phyloP scores from a whole-genome alignment of 441 rosid genomes.

The Capsella rubella region DNA sequence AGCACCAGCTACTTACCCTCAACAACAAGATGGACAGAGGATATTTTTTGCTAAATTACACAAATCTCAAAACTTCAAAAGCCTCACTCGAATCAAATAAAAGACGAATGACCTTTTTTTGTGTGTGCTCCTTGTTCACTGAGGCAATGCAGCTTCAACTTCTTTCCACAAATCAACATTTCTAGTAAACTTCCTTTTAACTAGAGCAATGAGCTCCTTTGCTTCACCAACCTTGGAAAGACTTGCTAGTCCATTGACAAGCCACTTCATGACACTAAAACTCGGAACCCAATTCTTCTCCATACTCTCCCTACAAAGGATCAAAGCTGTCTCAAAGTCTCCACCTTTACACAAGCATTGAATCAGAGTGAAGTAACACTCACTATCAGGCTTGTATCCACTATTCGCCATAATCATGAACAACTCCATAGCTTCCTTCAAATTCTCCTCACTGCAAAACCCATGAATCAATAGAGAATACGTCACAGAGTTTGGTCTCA shows the following conservation, averaged over 20 bases:
- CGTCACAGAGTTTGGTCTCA: slow-evolving; percentile 62
- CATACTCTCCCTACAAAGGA: slow-evolving; percentile 63
- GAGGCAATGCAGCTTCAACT: slow-evolving; percentile 67
- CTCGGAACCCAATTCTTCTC: slow-evolving; percentile 78
- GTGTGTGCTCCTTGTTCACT: slow-evolving; percentile 31
- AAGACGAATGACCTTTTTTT: background rate
- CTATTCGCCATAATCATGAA: slow-evolving; percentile 56
- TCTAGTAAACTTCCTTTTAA: slow-evolving; percentile 61
- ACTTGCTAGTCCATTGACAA: slow-evolving; percentile 70
- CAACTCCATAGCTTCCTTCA: slow-evolving; percentile 67
- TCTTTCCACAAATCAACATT: slow-evolving; percentile 70
- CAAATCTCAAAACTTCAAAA: background rate
- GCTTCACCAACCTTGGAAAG: slow-evolving; percentile 69
- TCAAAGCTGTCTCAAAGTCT: slow-evolving; percentile 71
- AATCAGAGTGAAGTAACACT: slow-evolving; percentile 60
- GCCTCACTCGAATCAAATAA: background rate
- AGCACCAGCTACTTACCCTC: background rate
- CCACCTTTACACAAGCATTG: slow-evolving; percentile 57
- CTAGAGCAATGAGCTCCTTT: slow-evolving; percentile 52
- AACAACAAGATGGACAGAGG: background rate
- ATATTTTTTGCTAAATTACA: background rate
- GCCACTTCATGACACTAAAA: slow-evolving; percentile 63
- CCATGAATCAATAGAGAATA: slow-evolving; percentile 74
- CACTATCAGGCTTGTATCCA: slow-evolving; percentile 56
- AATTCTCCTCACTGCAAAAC: slow-evolving; percentile 68